Evolutionary conservation across 345 rosid species (phyloP).

Genomic region (Jatropha curcas): DNA sequence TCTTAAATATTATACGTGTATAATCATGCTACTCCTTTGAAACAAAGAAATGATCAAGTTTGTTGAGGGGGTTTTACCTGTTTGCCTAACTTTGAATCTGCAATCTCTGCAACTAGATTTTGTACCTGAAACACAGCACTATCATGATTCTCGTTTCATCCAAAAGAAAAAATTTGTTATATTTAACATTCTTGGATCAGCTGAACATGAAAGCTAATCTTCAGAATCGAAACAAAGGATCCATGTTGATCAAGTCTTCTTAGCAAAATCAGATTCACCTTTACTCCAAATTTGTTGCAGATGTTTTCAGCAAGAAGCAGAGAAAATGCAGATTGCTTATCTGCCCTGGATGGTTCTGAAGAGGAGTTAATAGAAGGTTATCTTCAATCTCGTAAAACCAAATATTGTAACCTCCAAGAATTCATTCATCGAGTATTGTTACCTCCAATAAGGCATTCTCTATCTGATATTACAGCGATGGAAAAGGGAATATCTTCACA

Average conservation of each 20-base stretch:
- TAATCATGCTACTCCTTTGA: conserved; percentile 4
- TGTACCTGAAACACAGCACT: conserved; percentile 53
- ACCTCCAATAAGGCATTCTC: conserved; percentile 90
- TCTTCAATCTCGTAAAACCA: conserved; percentile 12
- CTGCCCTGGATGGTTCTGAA: conserved; percentile 87
- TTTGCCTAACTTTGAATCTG: conserved; percentile 87
- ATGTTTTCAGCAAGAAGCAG: conserved; percentile 93
- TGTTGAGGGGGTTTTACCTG: conserved; percentile 52
- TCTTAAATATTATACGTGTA: neutral
- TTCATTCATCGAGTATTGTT: conserved; percentile 12
- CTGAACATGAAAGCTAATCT: conserved; percentile 3
- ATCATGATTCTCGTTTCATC: conserved; percentile 17
- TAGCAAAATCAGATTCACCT: conserved; percentile 39
- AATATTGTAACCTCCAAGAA: conserved; percentile 6
- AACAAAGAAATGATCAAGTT: conserved; percentile 18
- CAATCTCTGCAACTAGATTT: conserved; percentile 92
- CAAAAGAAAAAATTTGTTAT: neutral
- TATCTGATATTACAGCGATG: conserved; percentile 78
- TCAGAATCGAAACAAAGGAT: conserved; percentile 5
- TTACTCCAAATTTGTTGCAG: conserved; percentile 80
- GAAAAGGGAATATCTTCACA: conserved; percentile 62
- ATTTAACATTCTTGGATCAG: neutral
- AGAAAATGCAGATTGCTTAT: conserved; percentile 84
- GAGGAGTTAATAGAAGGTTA: conserved; percentile 26
- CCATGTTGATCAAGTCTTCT: neutral